Base-by-base conservation (phyloP, 768 basidiomycete genomes). In the Kwoniella pini region DNA sequence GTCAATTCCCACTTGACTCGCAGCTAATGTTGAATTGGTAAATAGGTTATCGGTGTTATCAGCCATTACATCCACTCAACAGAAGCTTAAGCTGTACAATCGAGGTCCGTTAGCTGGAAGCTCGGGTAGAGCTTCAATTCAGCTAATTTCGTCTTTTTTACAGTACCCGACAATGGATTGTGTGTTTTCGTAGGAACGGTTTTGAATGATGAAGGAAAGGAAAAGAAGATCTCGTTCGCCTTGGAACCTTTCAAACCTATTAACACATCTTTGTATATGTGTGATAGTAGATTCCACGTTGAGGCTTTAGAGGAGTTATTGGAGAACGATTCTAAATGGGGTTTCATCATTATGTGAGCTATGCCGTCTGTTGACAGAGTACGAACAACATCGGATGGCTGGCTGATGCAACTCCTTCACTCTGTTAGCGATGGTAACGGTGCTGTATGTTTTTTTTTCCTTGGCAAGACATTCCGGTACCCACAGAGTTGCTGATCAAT, bases 181-280 rank as follows among this genome's bases (percentile, higher is more conserved):
- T 91, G 98, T 63, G 86, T 99, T 38, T 99, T 97, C 80, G 96
- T 98, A 59, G 96, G 96, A 28, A 99, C 96, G 11, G 90, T 99
- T 72, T 81, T 98, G 54, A 99, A 95, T 50, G 93, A 97, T 70
- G 95, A 98, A 80, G 95, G 95, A 60, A 99, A 99, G 80, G 96
- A 98, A 81, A 98, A 98, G 84, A 99, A 98, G 79, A 91, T 95
- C 28, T 93, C 91, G 0, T 97, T 98, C 72, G 95, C 97, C 79
- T 94, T 99, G 65, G 92, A 96, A 77, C 96, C 96, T 7, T 95
- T 96, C 80, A 98, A 97, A 78, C 93, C 95, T 31, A 96, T 98
- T 82, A 98, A 97, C 79, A 97, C 95, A 90, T 97, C 96, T 12
- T 86, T 99, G 51, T 99, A 99, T 81, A 88, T 97, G 45, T 99